Evolutionary conservation across 257 asterid genomes (phyloP), one percentile per base, ranked within the genome.

Genomic region (Petunia axillaris): DNA sequence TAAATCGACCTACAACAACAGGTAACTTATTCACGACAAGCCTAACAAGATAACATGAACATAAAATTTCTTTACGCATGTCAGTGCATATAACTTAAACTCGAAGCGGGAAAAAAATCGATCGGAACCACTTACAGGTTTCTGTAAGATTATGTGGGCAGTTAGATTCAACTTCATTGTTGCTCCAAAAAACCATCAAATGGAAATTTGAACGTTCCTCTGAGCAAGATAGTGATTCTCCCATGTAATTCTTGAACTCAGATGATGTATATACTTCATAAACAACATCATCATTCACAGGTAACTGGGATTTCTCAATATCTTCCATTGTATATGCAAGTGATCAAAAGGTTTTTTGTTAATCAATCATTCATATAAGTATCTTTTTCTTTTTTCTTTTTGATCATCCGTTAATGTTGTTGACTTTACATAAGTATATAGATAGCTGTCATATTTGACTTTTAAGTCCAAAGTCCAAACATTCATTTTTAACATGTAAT

Each of bases 211-310:
- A 73, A 3, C 78, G 78, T 50, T 73, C 78, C 36, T 73, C 62
- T 10, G 78, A 73, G 25, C 78, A 73, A 4, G 44, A 73, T 36
- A 73, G 36, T 73, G 78, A 43, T 36, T 13, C 4, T 5, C 78
- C 78, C 6, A 73, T 73, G 6, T 73, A 73, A 73, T 50, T 73
- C 78, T 48, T 73, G 78, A 73, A 73, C n/a, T 73, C 78, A 35
- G 62, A 73, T 6, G 78, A 73, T 36, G 78, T 50, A 73, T 73
- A 73, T 6, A 73, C 78, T 73, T 73, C 78, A 36, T 73, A 73
- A 73, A 73, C 78, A 73, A 48, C 62, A 35, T 73, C 78, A 3
- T 73, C 37, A 0, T 25, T 73, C 44, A 71, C 54, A 35, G 77
- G 44, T 2, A 35, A 50, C 52, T 71, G 44, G 50, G 52, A 44